Conservation (phyloP, 768 basidiomycete genomes). For the Leucocoprinus sp. region DNA sequence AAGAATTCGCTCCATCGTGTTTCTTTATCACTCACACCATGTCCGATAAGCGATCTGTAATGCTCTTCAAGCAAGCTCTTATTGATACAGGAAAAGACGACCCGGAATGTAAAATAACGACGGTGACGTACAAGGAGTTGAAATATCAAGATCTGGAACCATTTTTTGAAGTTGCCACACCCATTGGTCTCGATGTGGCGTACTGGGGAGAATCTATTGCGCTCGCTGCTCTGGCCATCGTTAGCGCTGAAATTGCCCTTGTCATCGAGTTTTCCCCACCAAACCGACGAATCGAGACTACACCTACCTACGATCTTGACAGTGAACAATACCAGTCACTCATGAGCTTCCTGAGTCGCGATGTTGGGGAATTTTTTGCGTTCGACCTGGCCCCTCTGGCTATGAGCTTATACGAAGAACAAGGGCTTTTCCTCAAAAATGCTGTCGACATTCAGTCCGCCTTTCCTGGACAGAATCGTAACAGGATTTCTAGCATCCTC, state of each 20-base stretch:
- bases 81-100: constrained; percentile 5
- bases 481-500: constrained; percentile 33
- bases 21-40: not conserved
- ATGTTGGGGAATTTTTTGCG: constrained; percentile 35
- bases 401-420: constrained; percentile 37
- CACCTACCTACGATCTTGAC: constrained; percentile 1
- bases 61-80: not conserved
- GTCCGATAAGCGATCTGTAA: not conserved
- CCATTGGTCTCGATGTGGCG: constrained; percentile 9
- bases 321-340: constrained; percentile 7
- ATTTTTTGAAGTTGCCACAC: not conserved
- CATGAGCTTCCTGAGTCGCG: constrained; percentile 35
- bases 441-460: constrained; percentile 55
- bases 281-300: constrained; percentile 4
- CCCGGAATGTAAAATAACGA: not conserved
- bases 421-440: constrained; percentile 33
- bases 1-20: not conserved
- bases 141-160: constrained; percentile 3
- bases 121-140: constrained; percentile 2
- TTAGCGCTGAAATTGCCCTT: constrained; percentile 7
- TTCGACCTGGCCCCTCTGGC: constrained; percentile 48
- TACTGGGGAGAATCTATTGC: constrained; percentile 5
- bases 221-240: constrained; percentile 8
- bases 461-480: constrained; percentile 30
- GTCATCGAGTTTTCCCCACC: constrained; percentile 10